phyloP scores from a whole-genome alignment of 371 early-diverging fungal species.

The Capillidium heterosporum region DNA sequence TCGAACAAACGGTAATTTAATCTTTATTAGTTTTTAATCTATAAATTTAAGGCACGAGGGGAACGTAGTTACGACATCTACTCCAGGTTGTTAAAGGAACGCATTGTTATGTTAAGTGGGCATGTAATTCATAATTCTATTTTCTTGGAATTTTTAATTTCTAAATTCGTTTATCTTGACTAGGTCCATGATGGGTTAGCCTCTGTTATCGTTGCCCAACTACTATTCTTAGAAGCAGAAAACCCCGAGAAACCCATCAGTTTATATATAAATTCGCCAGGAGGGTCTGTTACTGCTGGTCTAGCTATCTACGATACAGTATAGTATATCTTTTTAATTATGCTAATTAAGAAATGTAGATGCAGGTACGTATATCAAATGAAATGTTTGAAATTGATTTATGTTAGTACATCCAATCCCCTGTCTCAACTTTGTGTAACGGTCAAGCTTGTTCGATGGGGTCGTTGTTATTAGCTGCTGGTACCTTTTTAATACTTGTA shows the following conservation, averaged over 20 bases:
- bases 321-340: constrained; percentile 8
- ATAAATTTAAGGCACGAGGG: constrained; percentile 30
- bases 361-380: not conserved
- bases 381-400: not conserved
- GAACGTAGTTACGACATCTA: constrained; percentile 88
- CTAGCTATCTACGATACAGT: constrained; percentile 87
- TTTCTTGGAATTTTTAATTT: not conserved
- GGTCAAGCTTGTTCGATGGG: constrained; percentile 98
- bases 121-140: constrained; percentile 22
- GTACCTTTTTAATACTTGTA: constrained; percentile 14
- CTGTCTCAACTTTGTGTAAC: constrained; percentile 85
- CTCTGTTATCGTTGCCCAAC: constrained; percentile 78
- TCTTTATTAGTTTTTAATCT: not conserved
- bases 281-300: constrained; percentile 89
- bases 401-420: constrained; percentile 70
- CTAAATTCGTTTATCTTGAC: not conserved
- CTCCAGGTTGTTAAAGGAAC: constrained; percentile 88
- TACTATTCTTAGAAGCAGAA: constrained; percentile 89
- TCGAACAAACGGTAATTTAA: constrained; percentile 46
- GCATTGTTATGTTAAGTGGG: constrained; percentile 88
- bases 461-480: constrained; percentile 78
- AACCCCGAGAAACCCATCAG: constrained; percentile 81
- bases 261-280: constrained; percentile 92
- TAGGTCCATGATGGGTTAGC: constrained; percentile 69
- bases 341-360: constrained; percentile 11